phyloP scores from a whole-genome alignment of 1,139 yeast genomes.

The Wickerhamomyces sp. region DNA sequence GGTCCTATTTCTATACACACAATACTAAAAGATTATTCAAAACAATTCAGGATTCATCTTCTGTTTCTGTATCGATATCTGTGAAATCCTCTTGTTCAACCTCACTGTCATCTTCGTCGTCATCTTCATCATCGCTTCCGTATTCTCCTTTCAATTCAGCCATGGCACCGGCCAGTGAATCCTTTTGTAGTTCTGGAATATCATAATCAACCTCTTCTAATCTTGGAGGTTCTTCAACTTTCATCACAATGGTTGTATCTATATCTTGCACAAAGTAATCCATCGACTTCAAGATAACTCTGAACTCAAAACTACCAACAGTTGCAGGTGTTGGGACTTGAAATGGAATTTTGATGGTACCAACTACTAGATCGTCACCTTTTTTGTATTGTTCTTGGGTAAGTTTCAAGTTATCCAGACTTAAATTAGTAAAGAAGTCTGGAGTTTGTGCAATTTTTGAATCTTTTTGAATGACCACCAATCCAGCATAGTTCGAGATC shows the following conservation, averaged over 20 bases:
- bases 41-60: slow-evolving; percentile 28
- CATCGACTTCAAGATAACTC: slow-evolving; percentile 58
- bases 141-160: slow-evolving; percentile 59
- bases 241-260: slow-evolving; percentile 61
- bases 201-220: slow-evolving; percentile 43
- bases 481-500: slow-evolving; percentile 60
- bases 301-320: slow-evolving; percentile 58
- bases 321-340: slow-evolving; percentile 67
- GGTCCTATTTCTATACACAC: too few species aligned
- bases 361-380: slow-evolving; percentile 37
- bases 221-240: slow-evolving; percentile 49
- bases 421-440: slow-evolving; percentile 46
- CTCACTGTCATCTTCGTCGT: slow-evolving; percentile 28
- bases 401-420: slow-evolving; percentile 51
- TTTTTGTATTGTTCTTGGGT: slow-evolving; percentile 44
- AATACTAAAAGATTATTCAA: too few species aligned
- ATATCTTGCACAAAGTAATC: slow-evolving; percentile 70
- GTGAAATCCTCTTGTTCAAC: slow-evolving; percentile 32
- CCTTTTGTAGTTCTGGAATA: slow-evolving; percentile 60
- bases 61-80: slow-evolving; percentile 40
- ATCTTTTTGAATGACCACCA: slow-evolving; percentile 68
- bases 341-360: slow-evolving; percentile 71
- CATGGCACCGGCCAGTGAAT: slow-evolving; percentile 60
- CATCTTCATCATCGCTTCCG: slow-evolving; percentile 37
- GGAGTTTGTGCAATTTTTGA: slow-evolving; percentile 73